Evolutionary conservation across 306 rosid species (phyloP), one percentile per base, ranked within the genome.

Genomic region (Castanea sativa): DNA sequence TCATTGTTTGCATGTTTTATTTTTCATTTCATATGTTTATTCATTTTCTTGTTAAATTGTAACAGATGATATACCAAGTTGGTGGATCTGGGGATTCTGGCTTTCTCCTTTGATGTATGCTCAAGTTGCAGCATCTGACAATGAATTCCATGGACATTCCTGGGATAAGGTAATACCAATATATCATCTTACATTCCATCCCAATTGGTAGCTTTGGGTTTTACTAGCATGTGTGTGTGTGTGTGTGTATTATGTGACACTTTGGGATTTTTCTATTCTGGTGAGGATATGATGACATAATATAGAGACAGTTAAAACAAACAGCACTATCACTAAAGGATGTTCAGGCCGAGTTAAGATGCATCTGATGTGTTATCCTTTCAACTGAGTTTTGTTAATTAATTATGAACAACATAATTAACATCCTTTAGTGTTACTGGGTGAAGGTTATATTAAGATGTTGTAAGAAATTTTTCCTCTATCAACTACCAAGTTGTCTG

Each of bases 41-140:
- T 82, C 68, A 70, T 75, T 55, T 72, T 81, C 49, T 79, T 45
- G 25, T 78, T 83, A 19, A 65, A 63, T 80, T 87, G 71, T 75
- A 73, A 75, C 92, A 96, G 98, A 91, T 82, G 88, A 45, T 52
- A 85, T 96, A 70, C 98, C 99, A 20, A 87, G 53, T 57, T 96
- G 99, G 99, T 96, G 99, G 99, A 86, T 96, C 72, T 96, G 99
- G 99, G 99, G 99, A 75, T 96, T 86, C 88, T 96, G 97, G 97
- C 57, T 94, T 87, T 96, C 99, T 79, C 99, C 99, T 76, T 90
- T 96, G 91, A 93, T 91, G 98, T 96, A 93, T 85, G 94, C 94
- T 58, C 99, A 96, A 83, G 90, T 89, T 85, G 88, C 98, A 68
- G 99, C 94, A 72, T 90, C 99, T 78, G 97, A 88, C 52, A 93